Evolutionary conservation across 371 early-diverging fungal genomes (phyloP), one percentile per base, ranked within the genome.

Genomic region (Saksenaea vasiformis): DNA sequence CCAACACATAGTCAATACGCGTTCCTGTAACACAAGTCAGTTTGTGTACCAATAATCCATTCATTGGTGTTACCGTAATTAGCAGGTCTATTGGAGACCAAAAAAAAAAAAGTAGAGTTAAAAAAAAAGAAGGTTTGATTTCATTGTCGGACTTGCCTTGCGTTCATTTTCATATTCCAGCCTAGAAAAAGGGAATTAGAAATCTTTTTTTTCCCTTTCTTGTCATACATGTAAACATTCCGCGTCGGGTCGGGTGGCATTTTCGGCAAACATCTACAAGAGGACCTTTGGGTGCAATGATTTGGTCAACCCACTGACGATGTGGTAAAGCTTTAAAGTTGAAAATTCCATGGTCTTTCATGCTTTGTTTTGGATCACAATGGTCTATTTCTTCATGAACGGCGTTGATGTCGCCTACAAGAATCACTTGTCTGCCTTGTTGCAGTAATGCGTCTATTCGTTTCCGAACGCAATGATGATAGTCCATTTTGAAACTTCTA

Each of bases 351-450:
- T 70, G 41, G 0, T 89, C 88, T 36, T 77, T 81, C 57, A 84
- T 84, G 62, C 83, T 83, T 41, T 85, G 73, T 31, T 74, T 82
- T 0, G 94, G 91, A 41, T 93, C 91, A 69, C 89, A 91, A 62
- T 94, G 93, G 63, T 96, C 95, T 41, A 91, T 77, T 38, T 85
- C 85, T 8, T 79, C 74, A 44, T 90, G 93, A n/a, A 84, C 73
- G 0, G 92, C 86, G 66, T 96, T 94, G 54, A 94, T 78, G 63
- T 94, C 95, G 0, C 95, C 96, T 14, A 85, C 82, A 0, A 96
- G 68, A 2, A 95, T 71, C 0, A 93, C 90, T 26, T 90, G 68
- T 31, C 86, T 80, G 0, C 90, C 91, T 14, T 75, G 70, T 9
- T 70, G 59, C n/a, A 85, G 19, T 11, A 87, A 72, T 7, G 69